These are phyloP conservation scores for Plectranthus barbatus DNA, from an alignment of 257 asterid genomes.

Conservation along the genomic window DNA sequence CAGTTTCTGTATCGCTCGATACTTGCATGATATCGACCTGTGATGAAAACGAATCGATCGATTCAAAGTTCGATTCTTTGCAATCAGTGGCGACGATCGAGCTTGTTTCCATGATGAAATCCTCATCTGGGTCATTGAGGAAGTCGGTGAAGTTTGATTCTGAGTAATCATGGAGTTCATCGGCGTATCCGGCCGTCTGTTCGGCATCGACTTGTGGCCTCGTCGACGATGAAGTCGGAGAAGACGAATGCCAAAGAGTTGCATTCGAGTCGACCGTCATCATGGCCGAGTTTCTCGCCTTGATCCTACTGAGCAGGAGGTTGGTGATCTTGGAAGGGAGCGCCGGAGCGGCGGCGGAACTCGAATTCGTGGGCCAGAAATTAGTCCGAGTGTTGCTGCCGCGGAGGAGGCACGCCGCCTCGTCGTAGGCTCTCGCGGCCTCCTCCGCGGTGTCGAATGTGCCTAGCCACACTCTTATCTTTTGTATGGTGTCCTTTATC, in stretches of 20 bases:
- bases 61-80: not conserved
- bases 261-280: not conserved
- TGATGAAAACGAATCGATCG: constrained; percentile 12
- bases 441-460: constrained; percentile 80
- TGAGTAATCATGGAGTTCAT: constrained; percentile 27
- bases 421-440: constrained; percentile 75
- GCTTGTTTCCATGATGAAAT: constrained; percentile 16
- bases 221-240: not conserved
- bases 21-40: constrained; percentile 13
- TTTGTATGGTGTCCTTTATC: constrained; percentile 71
- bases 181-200: constrained; percentile 2
- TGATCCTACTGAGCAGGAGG: constrained; percentile 56
- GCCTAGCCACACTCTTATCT: constrained; percentile 74
- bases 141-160: constrained; percentile 50
- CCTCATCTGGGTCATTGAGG: constrained; percentile 46
- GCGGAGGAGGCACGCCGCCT: constrained; percentile 80
- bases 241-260: constrained; percentile 2
- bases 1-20: not conserved
- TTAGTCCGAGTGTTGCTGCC: constrained; percentile 80
- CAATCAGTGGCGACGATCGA: not conserved
- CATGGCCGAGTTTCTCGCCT: constrained; percentile 49
- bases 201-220: constrained; percentile 1
- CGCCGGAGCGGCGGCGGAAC: constrained; percentile 40
- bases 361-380: constrained; percentile 58
- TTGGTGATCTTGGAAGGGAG: constrained; percentile 68